These are phyloP conservation scores for Thalassia testudinum DNA, from an alignment of 116 monocot species.

Conservation along the genomic window DNA sequence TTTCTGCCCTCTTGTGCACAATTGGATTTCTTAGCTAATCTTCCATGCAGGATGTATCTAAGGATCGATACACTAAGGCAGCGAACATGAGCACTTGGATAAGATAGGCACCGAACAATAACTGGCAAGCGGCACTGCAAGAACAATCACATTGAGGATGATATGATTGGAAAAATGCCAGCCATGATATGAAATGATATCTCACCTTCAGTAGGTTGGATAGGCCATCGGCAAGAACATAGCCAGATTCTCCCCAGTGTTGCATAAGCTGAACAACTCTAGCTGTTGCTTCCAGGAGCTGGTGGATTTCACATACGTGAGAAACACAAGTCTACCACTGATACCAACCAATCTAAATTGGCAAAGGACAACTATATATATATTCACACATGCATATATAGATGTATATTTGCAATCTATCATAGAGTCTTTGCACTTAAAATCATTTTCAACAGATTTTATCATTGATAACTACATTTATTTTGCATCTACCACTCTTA, in stretches of 20 bases:
- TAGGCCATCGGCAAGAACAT: constrained; percentile 64
- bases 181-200: too few relatives aligned
- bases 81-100: constrained; percentile 82
- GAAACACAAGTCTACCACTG: not conserved
- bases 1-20: constrained; percentile 10
- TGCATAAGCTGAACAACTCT: constrained; percentile 59
- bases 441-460: too few relatives aligned
- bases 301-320: not conserved
- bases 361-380: too few relatives aligned
- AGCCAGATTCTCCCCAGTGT: constrained; percentile 58
- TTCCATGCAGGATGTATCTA: constrained; percentile 44
- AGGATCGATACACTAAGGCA: constrained; percentile 66
- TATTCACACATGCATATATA: too few relatives aligned
- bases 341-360: too few relatives aligned
- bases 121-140: constrained; percentile 74
- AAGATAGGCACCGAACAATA: constrained; percentile 69
- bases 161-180: not conserved
- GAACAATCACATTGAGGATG: not conserved
- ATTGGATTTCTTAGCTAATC: constrained; percentile 12
- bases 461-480: too few relatives aligned
- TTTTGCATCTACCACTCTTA: too few relatives aligned
- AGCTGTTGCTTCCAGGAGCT: constrained; percentile 77
- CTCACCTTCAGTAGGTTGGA: constrained; percentile 72
- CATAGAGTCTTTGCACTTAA: too few relatives aligned
- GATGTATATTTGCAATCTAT: too few relatives aligned